Percentiles rank a stretch among this genome's conserved stretches.
Conservation (phyloP, 805 yeast genomes). For the Zygoascus flipseniorum region DNA sequence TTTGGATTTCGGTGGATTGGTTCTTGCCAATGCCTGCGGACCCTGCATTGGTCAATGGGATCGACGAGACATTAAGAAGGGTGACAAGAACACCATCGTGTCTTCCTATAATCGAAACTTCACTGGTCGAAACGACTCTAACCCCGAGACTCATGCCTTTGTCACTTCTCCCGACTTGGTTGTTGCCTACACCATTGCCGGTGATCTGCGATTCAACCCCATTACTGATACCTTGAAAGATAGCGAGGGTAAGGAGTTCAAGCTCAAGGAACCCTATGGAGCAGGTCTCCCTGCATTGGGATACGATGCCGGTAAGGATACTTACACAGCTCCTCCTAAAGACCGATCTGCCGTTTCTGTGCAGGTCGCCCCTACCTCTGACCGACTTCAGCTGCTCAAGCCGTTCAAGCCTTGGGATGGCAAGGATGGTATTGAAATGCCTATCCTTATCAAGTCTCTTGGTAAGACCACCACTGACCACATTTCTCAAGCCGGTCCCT, state of each 20-base stretch:
- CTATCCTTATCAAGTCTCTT: slow-evolving; percentile 88
- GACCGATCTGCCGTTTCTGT: slow-evolving; percentile 72
- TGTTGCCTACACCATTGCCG: slow-evolving; percentile 90
- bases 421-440: slow-evolving; percentile 79
- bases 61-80: slow-evolving; percentile 83
- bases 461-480: slow-evolving; percentile 99
- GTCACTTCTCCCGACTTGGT: slow-evolving; percentile 96
- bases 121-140: slow-evolving; percentile 96
- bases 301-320: slow-evolving; percentile 86
- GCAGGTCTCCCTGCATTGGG: slow-evolving; percentile 84
- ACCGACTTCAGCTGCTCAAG: slow-evolving; percentile 88
- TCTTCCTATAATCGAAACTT: slow-evolving; percentile 97
- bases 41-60: slow-evolving; percentile 99
- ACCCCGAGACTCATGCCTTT: slow-evolving; percentile 94
- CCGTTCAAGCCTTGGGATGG: slow-evolving; percentile 97
- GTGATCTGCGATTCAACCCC: slow-evolving; percentile 95
- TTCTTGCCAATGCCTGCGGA: slow-evolving; percentile 96
- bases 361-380: slow-evolving; percentile 77
- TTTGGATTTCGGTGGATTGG: slow-evolving; percentile 85
- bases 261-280: slow-evolving; percentile 79
- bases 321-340: slow-evolving; percentile 93
- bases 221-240: slow-evolving; percentile 80
- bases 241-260: slow-evolving; percentile 82
- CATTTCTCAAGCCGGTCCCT: slow-evolving; percentile 99
- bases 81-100: slow-evolving; percentile 91